A percentile compares a stretch with the other conserved stretches of the same genome.
Conservation (phyloP, 345 rosid species). For the Hypericum androsaemum region DNA sequence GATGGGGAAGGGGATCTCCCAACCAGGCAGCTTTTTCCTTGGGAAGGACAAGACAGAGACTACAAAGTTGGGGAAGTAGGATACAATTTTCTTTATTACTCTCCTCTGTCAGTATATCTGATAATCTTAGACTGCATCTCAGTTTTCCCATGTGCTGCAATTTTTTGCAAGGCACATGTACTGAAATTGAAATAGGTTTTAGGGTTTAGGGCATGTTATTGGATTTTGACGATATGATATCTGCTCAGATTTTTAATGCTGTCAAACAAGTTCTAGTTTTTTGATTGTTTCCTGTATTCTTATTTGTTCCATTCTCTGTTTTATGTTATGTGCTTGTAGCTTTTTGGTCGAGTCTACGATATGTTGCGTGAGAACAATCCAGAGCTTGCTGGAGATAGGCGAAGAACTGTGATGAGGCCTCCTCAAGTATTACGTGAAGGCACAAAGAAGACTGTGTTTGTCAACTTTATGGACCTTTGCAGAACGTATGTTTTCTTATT, state of each 20-base stretch:
- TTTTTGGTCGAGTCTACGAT: slow-evolving; percentile 75
- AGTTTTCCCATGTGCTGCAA: too few relatives aligned
- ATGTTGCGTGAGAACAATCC: slow-evolving; percentile 90
- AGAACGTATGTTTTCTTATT: slow-evolving; percentile 38
- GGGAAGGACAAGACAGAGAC: slow-evolving; percentile 95
- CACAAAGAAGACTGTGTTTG: slow-evolving; percentile 93
- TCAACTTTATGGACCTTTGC: slow-evolving; percentile 96
- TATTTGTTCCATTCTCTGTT: not conserved
- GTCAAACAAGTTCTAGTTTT: too few relatives aligned
- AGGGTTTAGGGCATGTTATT: too few relatives aligned
- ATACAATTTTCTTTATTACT: too few relatives aligned
- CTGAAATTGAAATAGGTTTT: too few relatives aligned
- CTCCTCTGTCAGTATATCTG: too few relatives aligned
- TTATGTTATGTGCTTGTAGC: slow-evolving; percentile 37
- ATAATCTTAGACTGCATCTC: too few relatives aligned
- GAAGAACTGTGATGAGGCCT: slow-evolving; percentile 96
- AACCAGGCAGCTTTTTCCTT: slow-evolving; percentile 50
- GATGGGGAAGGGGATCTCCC: slow-evolving; percentile 33
- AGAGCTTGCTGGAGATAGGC: slow-evolving; percentile 92
- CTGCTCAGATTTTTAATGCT: too few relatives aligned
- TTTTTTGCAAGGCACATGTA: too few relatives aligned
- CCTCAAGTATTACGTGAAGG: slow-evolving; percentile 99
- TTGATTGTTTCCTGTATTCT: not conserved
- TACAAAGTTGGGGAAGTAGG: slow-evolving; percentile 76
- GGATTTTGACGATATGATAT: too few relatives aligned